phyloP scores from a whole-genome alignment of 2,329 filamentous ascomycete species.

The Microascus cirrosus region DNA sequence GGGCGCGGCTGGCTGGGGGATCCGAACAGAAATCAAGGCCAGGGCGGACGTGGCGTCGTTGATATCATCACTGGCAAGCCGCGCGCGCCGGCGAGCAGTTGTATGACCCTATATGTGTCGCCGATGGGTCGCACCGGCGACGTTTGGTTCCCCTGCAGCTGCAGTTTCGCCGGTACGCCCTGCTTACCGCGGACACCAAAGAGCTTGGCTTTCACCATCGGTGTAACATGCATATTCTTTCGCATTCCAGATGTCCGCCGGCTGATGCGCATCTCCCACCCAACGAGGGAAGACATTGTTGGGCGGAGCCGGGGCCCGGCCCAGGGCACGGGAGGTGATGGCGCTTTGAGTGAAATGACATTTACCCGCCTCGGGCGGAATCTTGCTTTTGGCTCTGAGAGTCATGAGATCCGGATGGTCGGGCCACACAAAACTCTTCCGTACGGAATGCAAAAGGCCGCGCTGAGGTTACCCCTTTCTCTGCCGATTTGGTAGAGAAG shows the following conservation, averaged over 20 bases:
- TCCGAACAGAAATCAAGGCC: not conserved
- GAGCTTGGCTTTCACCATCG: not conserved
- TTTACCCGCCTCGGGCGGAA: not conserved
- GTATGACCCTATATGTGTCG: not conserved
- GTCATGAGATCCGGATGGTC: not conserved
- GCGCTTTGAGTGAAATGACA: not conserved
- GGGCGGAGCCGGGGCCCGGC: no score
- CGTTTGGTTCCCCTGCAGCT: not conserved
- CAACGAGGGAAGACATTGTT: no score
- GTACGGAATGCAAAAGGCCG: not conserved
- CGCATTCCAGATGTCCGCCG: not conserved
- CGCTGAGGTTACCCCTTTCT: not conserved
- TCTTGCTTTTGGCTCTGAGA: not conserved
- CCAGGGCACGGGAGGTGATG: not conserved
- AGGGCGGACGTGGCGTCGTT: not conserved
- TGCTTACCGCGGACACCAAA: not conserved
- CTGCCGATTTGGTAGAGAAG: not conserved
- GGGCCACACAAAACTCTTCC: not conserved
- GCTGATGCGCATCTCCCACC: not conserved
- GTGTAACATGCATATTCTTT: not conserved
- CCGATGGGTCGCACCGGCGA: not conserved
- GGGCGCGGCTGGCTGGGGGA: not conserved
- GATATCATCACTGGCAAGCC: not conserved
- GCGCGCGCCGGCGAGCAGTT: not conserved
- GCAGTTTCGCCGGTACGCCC: not conserved